Conservation (phyloP, 2,329 filamentous ascomycete genomes). For the Rhynchosporium secalis region DNA sequence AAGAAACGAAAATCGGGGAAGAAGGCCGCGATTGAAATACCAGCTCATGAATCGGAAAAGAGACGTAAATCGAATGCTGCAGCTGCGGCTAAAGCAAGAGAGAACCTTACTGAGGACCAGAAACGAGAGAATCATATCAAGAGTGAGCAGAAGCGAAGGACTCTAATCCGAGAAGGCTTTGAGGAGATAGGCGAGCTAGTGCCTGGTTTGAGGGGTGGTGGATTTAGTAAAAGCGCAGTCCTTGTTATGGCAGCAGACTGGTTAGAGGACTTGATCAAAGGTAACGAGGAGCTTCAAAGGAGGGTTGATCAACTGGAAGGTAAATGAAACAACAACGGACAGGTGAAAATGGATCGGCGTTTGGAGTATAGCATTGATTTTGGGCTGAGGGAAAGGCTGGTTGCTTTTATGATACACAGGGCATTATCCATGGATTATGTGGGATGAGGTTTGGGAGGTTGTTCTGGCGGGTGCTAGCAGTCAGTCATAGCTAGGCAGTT, state of each 20-base stretch:
- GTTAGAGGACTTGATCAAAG: constrained; percentile 69
- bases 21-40: constrained; percentile 36
- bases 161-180: constrained; percentile 77
- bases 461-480: background rate
- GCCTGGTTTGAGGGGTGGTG: constrained; percentile 70
- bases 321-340: background rate
- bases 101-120: constrained; percentile 73
- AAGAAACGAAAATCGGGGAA: constrained; percentile 39
- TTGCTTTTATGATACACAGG: constrained; percentile 23
- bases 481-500: background rate
- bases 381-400: constrained; percentile 1
- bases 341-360: background rate
- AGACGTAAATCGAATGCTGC: constrained; percentile 50
- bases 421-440: constrained; percentile 14
- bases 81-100: constrained; percentile 50
- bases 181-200: constrained; percentile 77
- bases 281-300: constrained; percentile 62
- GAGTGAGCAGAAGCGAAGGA: constrained; percentile 83
- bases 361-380: constrained; percentile 9
- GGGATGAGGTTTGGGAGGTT: background rate
- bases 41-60: constrained; percentile 41
- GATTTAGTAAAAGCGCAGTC: constrained; percentile 81
- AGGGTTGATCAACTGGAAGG: constrained; percentile 52
- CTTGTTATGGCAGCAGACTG: constrained; percentile 75
- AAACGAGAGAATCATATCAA: constrained; percentile 85